phyloP scores from a whole-genome alignment of 208 protist genomes.

The Trypanosoma vivax region DNA sequence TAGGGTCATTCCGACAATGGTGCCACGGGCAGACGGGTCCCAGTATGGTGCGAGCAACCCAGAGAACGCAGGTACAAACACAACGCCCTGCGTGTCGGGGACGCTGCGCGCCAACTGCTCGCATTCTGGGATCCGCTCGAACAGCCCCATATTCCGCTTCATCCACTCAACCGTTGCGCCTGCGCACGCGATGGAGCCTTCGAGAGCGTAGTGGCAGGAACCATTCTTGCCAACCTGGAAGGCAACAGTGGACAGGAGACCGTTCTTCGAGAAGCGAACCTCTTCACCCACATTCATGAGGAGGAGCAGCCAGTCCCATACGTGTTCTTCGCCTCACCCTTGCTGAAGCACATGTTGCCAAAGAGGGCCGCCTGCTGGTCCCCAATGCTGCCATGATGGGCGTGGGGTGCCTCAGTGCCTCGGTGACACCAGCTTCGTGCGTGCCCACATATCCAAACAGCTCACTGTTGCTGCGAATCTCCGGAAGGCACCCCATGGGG shows the following conservation, averaged over 20 bases:
- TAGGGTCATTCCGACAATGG: slow-evolving; percentile 91
- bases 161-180: slow-evolving; percentile 93
- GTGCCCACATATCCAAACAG: slow-evolving; percentile 33
- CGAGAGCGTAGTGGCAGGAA: slow-evolving; percentile 61
- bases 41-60: slow-evolving; percentile 97
- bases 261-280: slow-evolving; percentile 76
- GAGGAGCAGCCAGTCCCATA: slow-evolving; percentile 98
- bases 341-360: slow-evolving; percentile 91
- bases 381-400: slow-evolving; percentile 88
- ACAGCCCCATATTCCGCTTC: slow-evolving; percentile 87
- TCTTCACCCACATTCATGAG: slow-evolving; percentile 95
- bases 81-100: slow-evolving; percentile 68
- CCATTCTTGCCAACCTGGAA: slow-evolving; percentile 85
- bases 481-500: slow-evolving; percentile 80
- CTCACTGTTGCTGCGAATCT: slow-evolving; percentile 88
- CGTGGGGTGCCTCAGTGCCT: slow-evolving; percentile 25
- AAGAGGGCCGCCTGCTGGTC: slow-evolving; percentile 97
- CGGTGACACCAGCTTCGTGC: slow-evolving; percentile 24
- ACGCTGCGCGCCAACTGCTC: slow-evolving; percentile 52
- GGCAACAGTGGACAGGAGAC: slow-evolving; percentile 94
- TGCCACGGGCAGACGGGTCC: slow-evolving; percentile 91
- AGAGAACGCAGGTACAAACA: slow-evolving; percentile 97
- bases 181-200: slow-evolving; percentile 92
- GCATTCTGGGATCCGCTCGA: slow-evolving; percentile 54
- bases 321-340: slow-evolving; percentile 94